A percentile compares a stretch with the other conserved stretches of the same genome.
These are phyloP conservation scores for Lentinus brumalis DNA, from an alignment of 768 basidiomycete species.

Conservation along the genomic window DNA sequence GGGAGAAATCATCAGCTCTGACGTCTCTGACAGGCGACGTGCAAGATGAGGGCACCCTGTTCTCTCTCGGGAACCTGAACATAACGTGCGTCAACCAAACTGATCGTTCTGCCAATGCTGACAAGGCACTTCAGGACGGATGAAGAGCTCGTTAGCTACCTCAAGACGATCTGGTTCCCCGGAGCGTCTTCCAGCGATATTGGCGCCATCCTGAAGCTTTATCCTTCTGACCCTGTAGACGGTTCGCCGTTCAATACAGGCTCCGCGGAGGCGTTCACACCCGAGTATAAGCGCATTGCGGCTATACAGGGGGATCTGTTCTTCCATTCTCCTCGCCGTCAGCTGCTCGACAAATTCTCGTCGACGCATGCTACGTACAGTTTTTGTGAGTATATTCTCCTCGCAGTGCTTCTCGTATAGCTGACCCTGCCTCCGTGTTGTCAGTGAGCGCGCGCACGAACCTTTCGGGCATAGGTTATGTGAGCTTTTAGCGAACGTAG, in stretches of 20 bases:
- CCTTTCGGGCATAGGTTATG: slow-evolving; percentile 2
- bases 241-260: slow-evolving; percentile 60
- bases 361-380: slow-evolving; percentile 23
- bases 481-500: neutral
- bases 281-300: slow-evolving; percentile 35
- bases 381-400: slow-evolving; percentile 14
- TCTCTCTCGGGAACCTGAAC: slow-evolving; percentile 30
- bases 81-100: slow-evolving; percentile 28
- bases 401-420: neutral
- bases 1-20: neutral
- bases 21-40: neutral
- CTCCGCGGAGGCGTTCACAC: slow-evolving; percentile 44
- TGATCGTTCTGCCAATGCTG: neutral
- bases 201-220: slow-evolving; percentile 19
- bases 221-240: slow-evolving; percentile 35
- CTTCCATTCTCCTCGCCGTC: slow-evolving; percentile 31
- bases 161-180: slow-evolving; percentile 27
- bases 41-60: slow-evolving; percentile 61
- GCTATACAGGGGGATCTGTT: slow-evolving; percentile 30
- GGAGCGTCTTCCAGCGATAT: slow-evolving; percentile 20
- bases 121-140: slow-evolving; percentile 23
- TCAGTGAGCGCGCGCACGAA: slow-evolving; percentile 17
- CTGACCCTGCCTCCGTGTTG: neutral
- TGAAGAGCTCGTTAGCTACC: slow-evolving; percentile 17
- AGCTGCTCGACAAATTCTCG: slow-evolving; percentile 25